Evolutionary conservation across 805 yeast species (phyloP), one percentile per base, ranked within the genome.

Genomic region (Citeromyces matritensis): DNA sequence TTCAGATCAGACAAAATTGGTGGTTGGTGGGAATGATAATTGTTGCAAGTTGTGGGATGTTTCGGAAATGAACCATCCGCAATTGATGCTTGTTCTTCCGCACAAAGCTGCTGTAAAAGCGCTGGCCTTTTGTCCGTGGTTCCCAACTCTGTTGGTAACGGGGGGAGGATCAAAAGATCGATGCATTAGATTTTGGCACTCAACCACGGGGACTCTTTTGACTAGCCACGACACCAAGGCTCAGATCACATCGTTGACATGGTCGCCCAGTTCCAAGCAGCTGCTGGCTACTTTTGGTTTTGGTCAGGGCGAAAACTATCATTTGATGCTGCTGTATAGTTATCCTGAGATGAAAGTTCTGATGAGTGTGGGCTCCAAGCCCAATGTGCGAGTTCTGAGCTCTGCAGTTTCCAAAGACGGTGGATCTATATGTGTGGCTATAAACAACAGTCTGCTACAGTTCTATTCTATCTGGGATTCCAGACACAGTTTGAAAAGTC

Each of bases 81-180:
- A 33, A 14, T 42, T 68, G 30, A 51, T 55, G 37, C 70, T 62
- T 44, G 47, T 51, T 7, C 55, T 85, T 32, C 69, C 63, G 1
- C 96, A 86, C 44, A 55, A 59, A 3, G 94, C 95, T 2, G 96
- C 96, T 0, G 86, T 86, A 0, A 85, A 85, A 42, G 96, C 95
- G 0, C 58, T 86, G 29, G 79, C 88, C 3, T 86, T 70, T 43
- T 86, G 95, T 47, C 96, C 96, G 0, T 85, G 95, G 95, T 65
- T 83, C 12, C 71, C 71, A 9, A 63, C 78, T 2, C 53, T 86
- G 6, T 49, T 86, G 24, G 95, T 88, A 1, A 84, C 95, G 0
- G 96, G 96, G 0, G 95, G 91, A 3, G 96, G 96, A 0, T 69
- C 77, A 13, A 74, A 72, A 42, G 96, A 86, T 48, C 57, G 86